Evolutionary conservation across 2,329 filamentous ascomycete genomes (phyloP).

Genomic region (Dactylonectria estremocensis): DNA sequence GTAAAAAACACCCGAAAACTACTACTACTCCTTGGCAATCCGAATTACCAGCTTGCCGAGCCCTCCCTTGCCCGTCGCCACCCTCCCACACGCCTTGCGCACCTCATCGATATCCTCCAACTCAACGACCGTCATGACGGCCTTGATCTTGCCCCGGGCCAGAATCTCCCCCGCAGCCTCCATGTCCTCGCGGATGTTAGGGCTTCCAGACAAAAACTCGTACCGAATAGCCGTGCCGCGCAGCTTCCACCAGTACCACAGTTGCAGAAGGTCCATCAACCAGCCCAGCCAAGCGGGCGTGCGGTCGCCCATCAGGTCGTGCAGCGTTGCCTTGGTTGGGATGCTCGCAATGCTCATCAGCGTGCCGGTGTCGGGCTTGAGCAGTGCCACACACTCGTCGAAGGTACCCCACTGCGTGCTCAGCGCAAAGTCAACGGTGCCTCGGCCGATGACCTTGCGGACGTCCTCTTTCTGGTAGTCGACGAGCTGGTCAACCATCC

Average conservation of each 20-base stretch:
- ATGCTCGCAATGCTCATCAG: conserved; percentile 59
- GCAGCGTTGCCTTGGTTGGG: conserved; percentile 51
- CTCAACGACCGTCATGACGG: conserved; percentile 58
- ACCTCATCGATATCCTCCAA: conserved; percentile 62
- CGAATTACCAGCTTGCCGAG: conserved; percentile 49
- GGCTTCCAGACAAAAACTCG: conserved; percentile 62
- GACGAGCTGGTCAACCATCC: conserved; percentile 64
- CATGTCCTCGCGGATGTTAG: conserved; percentile 58
- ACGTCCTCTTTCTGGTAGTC: conserved; percentile 65
- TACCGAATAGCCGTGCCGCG: conserved; percentile 62
- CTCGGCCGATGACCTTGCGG: conserved; percentile 54
- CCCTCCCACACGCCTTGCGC: conserved; percentile 57
- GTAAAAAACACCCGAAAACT: not conserved
- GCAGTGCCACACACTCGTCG: conserved; percentile 56
- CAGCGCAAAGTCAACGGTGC: conserved; percentile 65
- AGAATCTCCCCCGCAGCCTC: conserved; percentile 59
- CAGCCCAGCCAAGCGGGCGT: conserved; percentile 58
- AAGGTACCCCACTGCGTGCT: conserved; percentile 63
- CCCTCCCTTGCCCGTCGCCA: conserved; percentile 48
- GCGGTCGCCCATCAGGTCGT: conserved; percentile 51
- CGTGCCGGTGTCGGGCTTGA: conserved; percentile 56
- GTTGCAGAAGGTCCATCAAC: conserved; percentile 54
- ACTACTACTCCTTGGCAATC: conserved; percentile 26
- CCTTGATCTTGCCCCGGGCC: conserved; percentile 59
- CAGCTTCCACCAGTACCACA: conserved; percentile 60